Evolutionary conservation across 495 filamentous ascomycete species (phyloP).

Genomic region (Lasiosphaeria ovina): DNA sequence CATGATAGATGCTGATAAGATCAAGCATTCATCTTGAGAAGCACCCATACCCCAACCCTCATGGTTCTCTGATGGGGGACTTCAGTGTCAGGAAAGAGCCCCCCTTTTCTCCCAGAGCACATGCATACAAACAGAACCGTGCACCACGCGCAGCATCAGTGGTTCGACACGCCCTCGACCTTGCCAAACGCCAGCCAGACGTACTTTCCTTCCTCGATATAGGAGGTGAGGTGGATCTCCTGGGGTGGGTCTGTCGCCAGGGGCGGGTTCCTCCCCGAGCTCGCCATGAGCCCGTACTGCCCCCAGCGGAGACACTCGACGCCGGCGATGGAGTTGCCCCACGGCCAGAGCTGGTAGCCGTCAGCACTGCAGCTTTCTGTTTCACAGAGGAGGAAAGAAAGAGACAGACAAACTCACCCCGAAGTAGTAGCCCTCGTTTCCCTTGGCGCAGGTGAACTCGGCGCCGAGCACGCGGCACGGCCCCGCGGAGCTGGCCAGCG

Average conservation of each 20-base stretch:
- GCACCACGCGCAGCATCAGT: too few species aligned
- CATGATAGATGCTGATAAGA: too few species aligned
- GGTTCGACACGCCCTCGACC: neutral
- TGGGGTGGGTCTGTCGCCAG: slow-evolving; percentile 9
- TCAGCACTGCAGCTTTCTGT: neutral
- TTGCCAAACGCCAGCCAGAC: slow-evolving; percentile 24
- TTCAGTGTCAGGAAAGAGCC: too few species aligned
- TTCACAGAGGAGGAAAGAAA: neutral
- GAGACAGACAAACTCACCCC: slow-evolving; percentile 17
- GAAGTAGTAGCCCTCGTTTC: slow-evolving; percentile 11
- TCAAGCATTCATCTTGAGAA: too few species aligned
- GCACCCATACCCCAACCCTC: too few species aligned
- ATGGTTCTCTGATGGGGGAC: too few species aligned
- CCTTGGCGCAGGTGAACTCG: slow-evolving; percentile 14
- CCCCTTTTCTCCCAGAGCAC: too few species aligned
- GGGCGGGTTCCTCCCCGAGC: slow-evolving; percentile 10
- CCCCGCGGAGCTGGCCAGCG: slow-evolving; percentile 9
- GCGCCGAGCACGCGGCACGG: slow-evolving; percentile 15
- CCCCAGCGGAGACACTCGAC: slow-evolving; percentile 19
- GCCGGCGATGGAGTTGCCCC: slow-evolving; percentile 21
- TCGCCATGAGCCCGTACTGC: slow-evolving; percentile 28
- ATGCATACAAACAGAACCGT: too few species aligned
- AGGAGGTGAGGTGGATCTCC: slow-evolving; percentile 16
- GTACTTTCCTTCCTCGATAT: slow-evolving; percentile 19
- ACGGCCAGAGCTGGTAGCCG: slow-evolving; percentile 22